Conservation (phyloP, 2,329 filamentous ascomycete genomes). For the Helminthosporium solani region DNA sequence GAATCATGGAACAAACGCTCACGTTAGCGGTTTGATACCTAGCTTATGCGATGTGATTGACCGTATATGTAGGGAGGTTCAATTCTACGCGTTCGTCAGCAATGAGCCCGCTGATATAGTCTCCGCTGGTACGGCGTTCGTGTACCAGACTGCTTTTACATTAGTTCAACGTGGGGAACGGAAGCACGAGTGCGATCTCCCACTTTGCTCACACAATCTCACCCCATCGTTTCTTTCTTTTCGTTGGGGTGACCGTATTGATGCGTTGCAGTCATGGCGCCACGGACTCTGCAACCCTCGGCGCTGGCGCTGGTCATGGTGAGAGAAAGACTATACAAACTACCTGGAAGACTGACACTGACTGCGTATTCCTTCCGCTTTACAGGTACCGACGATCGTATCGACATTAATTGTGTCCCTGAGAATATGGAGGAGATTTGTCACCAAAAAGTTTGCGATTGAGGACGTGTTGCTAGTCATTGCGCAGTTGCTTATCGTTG, state of each 20-base stretch:
- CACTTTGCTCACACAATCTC: neutral
- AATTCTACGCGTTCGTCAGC: neutral
- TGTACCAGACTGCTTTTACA: neutral
- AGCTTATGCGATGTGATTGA: too few species aligned
- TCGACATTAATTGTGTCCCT: conserved; percentile 7
- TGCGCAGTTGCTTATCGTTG: conserved; percentile 7
- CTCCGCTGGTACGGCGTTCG: neutral
- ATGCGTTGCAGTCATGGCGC: conserved; percentile 3
- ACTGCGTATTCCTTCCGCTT: too few species aligned
- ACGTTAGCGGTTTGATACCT: too few species aligned
- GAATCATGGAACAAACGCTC: too few species aligned
- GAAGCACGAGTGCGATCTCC: neutral
- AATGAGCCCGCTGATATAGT: neutral
- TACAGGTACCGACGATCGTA: conserved; percentile 6
- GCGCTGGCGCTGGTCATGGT: conserved; percentile 4
- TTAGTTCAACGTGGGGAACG: neutral
- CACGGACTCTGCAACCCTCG: conserved; percentile 6
- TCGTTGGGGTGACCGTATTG: neutral
- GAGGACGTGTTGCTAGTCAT: conserved; percentile 10
- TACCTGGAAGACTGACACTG: too few species aligned
- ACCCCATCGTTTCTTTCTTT: neutral
- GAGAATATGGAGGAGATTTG: conserved; percentile 6
- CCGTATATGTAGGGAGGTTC: too few species aligned
- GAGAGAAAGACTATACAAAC: too few species aligned
- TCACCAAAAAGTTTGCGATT: conserved; percentile 7